These are phyloP conservation scores for Corylus americana DNA, from an alignment of 306 rosid species.

Conservation along the genomic window DNA sequence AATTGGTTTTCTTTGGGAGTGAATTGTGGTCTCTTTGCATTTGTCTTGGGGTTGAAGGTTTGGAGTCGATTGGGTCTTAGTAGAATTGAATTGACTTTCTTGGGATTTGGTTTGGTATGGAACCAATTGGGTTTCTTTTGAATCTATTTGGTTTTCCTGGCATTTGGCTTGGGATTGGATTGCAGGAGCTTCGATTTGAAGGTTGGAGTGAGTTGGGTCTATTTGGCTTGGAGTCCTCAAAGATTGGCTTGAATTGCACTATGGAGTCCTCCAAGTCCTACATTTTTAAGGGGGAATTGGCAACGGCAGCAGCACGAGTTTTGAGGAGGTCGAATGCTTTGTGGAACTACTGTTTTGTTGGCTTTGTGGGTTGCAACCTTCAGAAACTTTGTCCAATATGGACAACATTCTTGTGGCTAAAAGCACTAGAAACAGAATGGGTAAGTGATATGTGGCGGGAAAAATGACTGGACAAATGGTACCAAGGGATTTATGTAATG, in stretches of 20 bases:
- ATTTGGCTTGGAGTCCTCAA: background rate
- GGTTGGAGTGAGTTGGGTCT: background rate
- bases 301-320: conserved; percentile 41
- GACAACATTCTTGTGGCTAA: conserved; percentile 14
- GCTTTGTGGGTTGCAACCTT: background rate
- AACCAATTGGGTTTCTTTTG: background rate
- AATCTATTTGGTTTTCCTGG: background rate
- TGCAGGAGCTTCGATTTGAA: background rate
- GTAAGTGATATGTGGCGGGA: background rate
- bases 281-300: conserved; percentile 48
- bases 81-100: background rate
- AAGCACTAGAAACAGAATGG: background rate
- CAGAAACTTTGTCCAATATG: conserved; percentile 10
- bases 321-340: conserved; percentile 44
- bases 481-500: no score
- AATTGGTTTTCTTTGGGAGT: background rate
- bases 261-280: conserved; percentile 43
- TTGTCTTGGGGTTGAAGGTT: background rate
- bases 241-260: background rate
- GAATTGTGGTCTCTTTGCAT: background rate
- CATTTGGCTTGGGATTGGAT: background rate
- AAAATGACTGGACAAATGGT: background rate
- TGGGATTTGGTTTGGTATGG: background rate
- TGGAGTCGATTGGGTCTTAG: background rate
- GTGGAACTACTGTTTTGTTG: conserved; percentile 14